These are phyloP conservation scores for Neurospora crassa DNA, from an alignment of 2,329 filamentous ascomycete genomes.

Conservation along the genomic window DNA sequence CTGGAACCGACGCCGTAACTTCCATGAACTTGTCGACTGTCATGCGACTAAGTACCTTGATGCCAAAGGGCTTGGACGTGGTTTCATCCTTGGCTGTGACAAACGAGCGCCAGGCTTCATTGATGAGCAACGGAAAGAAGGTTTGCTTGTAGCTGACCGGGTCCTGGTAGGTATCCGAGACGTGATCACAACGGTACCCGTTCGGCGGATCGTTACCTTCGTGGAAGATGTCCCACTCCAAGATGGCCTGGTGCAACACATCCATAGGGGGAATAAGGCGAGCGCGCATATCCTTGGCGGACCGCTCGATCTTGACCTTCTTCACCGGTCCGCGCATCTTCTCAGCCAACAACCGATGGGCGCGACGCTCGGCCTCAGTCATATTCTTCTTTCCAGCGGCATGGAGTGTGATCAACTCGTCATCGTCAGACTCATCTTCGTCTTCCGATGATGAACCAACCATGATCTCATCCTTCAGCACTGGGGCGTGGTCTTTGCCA, in stretches of 20 bases:
- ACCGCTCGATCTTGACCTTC: constrained; percentile 71
- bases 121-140: constrained; percentile 80
- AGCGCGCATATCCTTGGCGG: constrained; percentile 88
- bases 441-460: constrained; percentile 73
- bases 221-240: constrained; percentile 94
- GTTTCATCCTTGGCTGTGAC: constrained; percentile 83
- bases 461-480: constrained; percentile 75
- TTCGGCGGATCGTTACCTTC: constrained; percentile 76
- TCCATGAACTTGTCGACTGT: constrained; percentile 91
- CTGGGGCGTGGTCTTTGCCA: constrained; percentile 68
- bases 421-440: constrained; percentile 54
- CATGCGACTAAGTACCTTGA: constrained; percentile 79
- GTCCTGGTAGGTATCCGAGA: constrained; percentile 68
- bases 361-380: constrained; percentile 36
- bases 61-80: constrained; percentile 68
- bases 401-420: constrained; percentile 41
- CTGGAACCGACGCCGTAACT: constrained; percentile 73
- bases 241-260: constrained; percentile 71
- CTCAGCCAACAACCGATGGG: constrained; percentile 39
- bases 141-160: constrained; percentile 76
- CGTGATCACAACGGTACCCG: constrained; percentile 61
- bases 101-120: constrained; percentile 94
- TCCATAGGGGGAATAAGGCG: constrained; percentile 85
- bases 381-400: constrained; percentile 38
- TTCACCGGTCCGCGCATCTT: constrained; percentile 65